phyloP scores from a whole-genome alignment of 768 basidiomycete species.

The Vishniacozyma victoriae region DNA sequence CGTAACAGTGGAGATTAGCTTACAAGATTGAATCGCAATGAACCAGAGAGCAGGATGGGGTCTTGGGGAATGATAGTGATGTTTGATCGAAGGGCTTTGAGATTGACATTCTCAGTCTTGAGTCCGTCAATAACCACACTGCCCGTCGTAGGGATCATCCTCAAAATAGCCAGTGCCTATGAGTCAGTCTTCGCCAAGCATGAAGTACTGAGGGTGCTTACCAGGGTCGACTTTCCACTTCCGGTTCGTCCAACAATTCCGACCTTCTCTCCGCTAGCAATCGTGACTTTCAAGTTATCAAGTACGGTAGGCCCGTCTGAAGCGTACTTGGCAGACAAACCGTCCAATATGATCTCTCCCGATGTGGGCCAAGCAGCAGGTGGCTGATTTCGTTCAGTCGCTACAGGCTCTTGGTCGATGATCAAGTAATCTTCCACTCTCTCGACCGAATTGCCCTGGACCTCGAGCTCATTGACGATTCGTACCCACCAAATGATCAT shows the following conservation, averaged over 20 bases:
- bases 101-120: conserved; percentile 53
- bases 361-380: conserved; percentile 63
- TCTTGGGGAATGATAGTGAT: conserved; percentile 64
- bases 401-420: conserved; percentile 56
- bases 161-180: conserved; percentile 54
- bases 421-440: conserved; percentile 56
- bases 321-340: conserved; percentile 56
- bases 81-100: conserved; percentile 56
- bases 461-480: conserved; percentile 45
- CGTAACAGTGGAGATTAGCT: no score
- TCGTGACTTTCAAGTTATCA: conserved; percentile 57
- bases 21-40: conserved; percentile 57
- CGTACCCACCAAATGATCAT: conserved; percentile 45
- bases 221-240: conserved; percentile 51
- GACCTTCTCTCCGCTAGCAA: conserved; percentile 58
- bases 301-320: conserved; percentile 59
- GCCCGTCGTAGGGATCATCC: conserved; percentile 58
- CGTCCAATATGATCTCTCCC: conserved; percentile 55
- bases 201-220: conserved; percentile 21
- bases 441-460: conserved; percentile 47
- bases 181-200: not conserved
- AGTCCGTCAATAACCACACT: conserved; percentile 56
- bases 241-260: conserved; percentile 63
- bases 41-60: conserved; percentile 55
- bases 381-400: conserved; percentile 51